Base-by-base conservation (phyloP, 371 early-diverging fungal genomes). In the Mucor plumbeus region DNA sequence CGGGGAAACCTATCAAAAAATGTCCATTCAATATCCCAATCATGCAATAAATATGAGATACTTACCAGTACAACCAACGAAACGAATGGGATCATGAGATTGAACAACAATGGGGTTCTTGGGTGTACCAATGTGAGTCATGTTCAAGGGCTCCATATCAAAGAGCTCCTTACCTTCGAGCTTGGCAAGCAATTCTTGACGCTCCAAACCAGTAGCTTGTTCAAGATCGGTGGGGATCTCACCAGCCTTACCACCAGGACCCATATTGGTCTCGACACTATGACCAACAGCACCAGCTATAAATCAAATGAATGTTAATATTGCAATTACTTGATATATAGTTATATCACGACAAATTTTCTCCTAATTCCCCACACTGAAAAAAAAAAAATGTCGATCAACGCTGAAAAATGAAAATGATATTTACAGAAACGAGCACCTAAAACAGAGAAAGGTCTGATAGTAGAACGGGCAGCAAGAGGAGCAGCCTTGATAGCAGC, bases 41-140 rank as follows among this genome's bases (percentile, higher is more conserved):
- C 58, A 10, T 17, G 5, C 26, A 36, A 48, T 31, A 31, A 15
- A 44, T 33, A 54, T 54, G 47, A 53, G 53, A 31, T 57, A 21
- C 82, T 60, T 84, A 96, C 96, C 97, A 75, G 95, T 92, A 88
- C 99, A 98, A 39, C 96, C 99, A 65, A 97, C 88, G 72, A 92
- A 91, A 61, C 95, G 91, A 76, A 89, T 85, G 53, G 88, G 85
- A 75, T 95, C 95, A 47, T 88, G 86, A 55, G 96, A 95, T 69
- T 85, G 81, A 66, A 98, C 91, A 65, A 96, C 82, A 66, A 95
- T 90, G 70, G 97, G 99, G 80, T 94, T 87, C 61, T 86, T 72
- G 76, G 84, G 83, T 71, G 99, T 97, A 66, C 95, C 96, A 70
- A 87, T 81, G 79, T 88, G 85, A 64, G 86, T 85, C 77, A 95